phyloP scores from a whole-genome alignment of 371 early-diverging fungal species.

The Mucor circinelloides region DNA sequence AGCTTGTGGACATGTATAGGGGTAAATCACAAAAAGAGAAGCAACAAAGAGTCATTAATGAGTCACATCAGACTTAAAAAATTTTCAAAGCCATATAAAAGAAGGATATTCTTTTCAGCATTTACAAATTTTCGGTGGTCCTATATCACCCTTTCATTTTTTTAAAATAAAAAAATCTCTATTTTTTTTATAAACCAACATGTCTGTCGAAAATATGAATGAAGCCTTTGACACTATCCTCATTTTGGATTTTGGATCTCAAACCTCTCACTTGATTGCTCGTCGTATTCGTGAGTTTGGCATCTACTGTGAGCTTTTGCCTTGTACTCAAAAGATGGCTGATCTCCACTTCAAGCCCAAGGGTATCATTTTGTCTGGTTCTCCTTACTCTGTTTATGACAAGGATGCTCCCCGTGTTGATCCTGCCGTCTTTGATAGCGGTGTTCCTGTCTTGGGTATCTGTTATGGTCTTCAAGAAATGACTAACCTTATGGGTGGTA shows the following conservation, averaged over 20 bases:
- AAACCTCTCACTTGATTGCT: conserved; percentile 97
- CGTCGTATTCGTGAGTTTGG: conserved; percentile 95
- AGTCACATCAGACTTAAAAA: neutral
- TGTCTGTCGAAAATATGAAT: conserved; percentile 56
- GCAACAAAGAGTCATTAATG: conserved; percentile 1
- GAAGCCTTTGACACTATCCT: conserved; percentile 93
- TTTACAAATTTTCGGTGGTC: conserved; percentile 21
- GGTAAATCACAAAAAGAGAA: neutral
- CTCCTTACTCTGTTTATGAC: conserved; percentile 96
- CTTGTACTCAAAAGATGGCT: conserved; percentile 93
- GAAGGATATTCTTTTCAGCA: neutral
- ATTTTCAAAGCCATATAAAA: conserved; percentile 2
- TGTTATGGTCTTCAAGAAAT: conserved; percentile 98
- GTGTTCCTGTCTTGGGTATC: conserved; percentile 94
- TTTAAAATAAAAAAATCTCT: conserved; percentile 6
- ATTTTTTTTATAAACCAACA: conserved; percentile 8
- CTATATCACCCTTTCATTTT: conserved; percentile 21
- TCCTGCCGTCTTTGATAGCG: conserved; percentile 83
- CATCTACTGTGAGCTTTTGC: conserved; percentile 96
- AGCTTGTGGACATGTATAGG: neutral
- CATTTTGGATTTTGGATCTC: conserved; percentile 98
- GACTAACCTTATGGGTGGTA: conserved; percentile 85
- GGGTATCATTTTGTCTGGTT: conserved; percentile 95
- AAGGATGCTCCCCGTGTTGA: conserved; percentile 95
- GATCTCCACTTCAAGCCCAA: conserved; percentile 94